Percentiles rank a stretch among this genome's conserved stretches.
These are phyloP conservation scores for Emergomyces pasteurianus DNA, from an alignment of 2,329 filamentous ascomycete species.

Conservation along the genomic window DNA sequence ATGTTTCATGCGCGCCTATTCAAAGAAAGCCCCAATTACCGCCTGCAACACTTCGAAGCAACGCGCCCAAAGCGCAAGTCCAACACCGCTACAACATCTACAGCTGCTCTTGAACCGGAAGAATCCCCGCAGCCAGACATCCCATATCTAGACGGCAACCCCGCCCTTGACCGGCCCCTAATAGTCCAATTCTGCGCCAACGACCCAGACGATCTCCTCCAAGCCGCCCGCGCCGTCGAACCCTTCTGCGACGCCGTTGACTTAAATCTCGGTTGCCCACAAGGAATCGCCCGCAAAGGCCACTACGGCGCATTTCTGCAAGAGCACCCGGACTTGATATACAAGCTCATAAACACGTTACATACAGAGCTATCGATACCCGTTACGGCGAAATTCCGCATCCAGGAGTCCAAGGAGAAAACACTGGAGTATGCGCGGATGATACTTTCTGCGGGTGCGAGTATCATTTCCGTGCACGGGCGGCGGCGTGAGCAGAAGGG, in stretches of 20 bases:
- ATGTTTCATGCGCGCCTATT: conserved; percentile 95
- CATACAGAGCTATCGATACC: conserved; percentile 69
- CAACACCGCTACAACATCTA: conserved; percentile 12
- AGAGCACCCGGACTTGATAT: conserved; percentile 78
- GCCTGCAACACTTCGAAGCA: conserved; percentile 70
- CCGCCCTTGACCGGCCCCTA: conserved; percentile 69
- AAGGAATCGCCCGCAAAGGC: conserved; percentile 83
- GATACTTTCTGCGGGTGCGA: conserved; percentile 77
- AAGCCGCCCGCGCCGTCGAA: conserved; percentile 64
- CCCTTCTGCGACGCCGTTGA: conserved; percentile 93
- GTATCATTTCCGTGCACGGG: conserved; percentile 87
- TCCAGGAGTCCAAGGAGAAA: conserved; percentile 74
- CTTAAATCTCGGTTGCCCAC: conserved; percentile 88
- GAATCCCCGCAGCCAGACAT: conserved; percentile 9
- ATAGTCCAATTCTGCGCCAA: conserved; percentile 85
- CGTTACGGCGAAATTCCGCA: conserved; percentile 87
- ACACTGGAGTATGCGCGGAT: conserved; percentile 83
- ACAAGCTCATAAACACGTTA: conserved; percentile 68
- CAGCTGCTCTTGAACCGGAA: neutral
- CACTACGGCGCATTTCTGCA: conserved; percentile 92
- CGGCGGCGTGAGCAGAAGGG: conserved; percentile 85
- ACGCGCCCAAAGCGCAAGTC: conserved; percentile 26
- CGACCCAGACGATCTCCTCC: conserved; percentile 34
- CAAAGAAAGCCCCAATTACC: conserved; percentile 61
- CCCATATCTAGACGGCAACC: conserved; percentile 73